Evolutionary conservation across 2,329 filamentous ascomycete genomes (phyloP).

Genomic region (Alternaria sp.): DNA sequence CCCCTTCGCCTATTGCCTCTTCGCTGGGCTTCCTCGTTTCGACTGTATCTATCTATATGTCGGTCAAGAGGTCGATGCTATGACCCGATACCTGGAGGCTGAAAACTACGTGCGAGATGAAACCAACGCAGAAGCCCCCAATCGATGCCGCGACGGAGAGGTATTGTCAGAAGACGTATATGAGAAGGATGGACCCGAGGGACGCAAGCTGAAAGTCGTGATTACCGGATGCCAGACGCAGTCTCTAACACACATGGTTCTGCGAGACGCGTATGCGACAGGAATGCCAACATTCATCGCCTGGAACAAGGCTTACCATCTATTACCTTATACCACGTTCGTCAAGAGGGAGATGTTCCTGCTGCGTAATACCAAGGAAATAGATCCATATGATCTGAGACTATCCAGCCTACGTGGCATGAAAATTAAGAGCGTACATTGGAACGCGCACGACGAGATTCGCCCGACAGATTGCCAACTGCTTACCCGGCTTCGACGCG

Average conservation of each 20-base stretch:
- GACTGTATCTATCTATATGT: neutral
- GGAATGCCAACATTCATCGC: constrained; percentile 2
- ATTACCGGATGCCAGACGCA: neutral
- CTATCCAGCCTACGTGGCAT: neutral
- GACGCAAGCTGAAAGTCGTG: neutral
- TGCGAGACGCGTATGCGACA: neutral
- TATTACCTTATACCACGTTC: constrained; percentile 1
- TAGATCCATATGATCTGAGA: neutral
- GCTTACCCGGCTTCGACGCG: constrained; percentile 3
- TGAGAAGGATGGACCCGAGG: neutral
- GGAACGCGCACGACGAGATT: neutral
- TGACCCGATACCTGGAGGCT: neutral
- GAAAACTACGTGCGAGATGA: neutral
- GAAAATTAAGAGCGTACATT: neutral
- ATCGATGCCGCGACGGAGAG: neutral
- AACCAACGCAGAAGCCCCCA: neutral
- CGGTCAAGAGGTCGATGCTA: neutral
- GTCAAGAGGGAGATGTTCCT: neutral
- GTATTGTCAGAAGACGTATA: neutral
- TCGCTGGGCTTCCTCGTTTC: neutral
- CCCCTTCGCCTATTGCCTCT: neutral
- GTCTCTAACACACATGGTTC: neutral
- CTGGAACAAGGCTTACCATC: constrained; percentile 13
- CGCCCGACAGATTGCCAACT: neutral
- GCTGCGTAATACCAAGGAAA: neutral